Percentiles rank a stretch among this genome's conserved stretches.
Conservation (phyloP, 2,329 filamentous ascomycete genomes). For the Aspergillus fischeri region DNA sequence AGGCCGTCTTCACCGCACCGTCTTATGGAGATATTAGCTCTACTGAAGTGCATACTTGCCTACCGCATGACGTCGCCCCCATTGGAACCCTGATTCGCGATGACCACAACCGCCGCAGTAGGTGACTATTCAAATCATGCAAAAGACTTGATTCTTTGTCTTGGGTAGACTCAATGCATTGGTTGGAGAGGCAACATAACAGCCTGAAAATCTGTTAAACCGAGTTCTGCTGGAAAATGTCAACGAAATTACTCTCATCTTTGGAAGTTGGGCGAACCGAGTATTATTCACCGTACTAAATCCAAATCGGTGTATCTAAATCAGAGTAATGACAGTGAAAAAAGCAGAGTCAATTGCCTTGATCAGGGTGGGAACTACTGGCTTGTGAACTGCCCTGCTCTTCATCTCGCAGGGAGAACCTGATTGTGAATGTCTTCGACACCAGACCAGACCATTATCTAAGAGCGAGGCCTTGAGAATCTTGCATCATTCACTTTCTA, state of each 20-base stretch:
- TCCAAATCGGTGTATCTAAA: neutral
- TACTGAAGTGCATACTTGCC: no score
- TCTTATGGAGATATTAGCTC: no score
- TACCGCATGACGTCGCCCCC: no score
- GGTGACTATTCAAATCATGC: no score
- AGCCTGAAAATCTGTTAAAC: neutral
- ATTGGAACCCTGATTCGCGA: no score
- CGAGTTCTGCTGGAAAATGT: no score
- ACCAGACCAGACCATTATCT: slow-evolving; percentile 52
- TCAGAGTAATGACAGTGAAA: slow-evolving; percentile 7
- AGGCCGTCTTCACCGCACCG: no score
- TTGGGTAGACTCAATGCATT: no score
- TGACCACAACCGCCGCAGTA: no score
- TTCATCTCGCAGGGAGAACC: slow-evolving; percentile 20
- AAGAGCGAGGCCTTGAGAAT: slow-evolving; percentile 58
- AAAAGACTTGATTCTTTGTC: neutral
- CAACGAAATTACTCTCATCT: no score
- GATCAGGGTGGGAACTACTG: slow-evolving; percentile 47
- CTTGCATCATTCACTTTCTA: slow-evolving; percentile 52
- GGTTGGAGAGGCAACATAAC: neutral
- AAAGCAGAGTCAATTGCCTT: slow-evolving; percentile 30
- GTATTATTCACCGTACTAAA: neutral
- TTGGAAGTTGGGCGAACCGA: neutral
- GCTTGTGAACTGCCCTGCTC: slow-evolving; percentile 51
- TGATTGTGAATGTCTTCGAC: slow-evolving; percentile 47